Percentiles rank a stretch among this genome's conserved stretches.
Evolutionary conservation across 2,329 filamentous ascomycete genomes (phyloP).

Genomic region (Penicillium expansum): DNA sequence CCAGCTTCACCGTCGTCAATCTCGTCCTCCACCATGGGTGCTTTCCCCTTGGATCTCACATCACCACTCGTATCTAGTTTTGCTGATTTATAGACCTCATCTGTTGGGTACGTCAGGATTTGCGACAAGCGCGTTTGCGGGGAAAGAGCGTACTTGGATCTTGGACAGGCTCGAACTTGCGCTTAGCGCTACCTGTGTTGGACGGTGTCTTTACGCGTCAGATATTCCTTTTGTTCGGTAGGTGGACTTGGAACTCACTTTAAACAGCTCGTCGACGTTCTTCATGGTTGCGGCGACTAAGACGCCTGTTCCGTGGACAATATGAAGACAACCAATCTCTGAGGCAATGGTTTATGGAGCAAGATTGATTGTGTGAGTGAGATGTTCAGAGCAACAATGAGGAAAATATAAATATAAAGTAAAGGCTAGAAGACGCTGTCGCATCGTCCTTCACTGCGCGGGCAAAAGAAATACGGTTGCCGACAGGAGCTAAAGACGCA

Average conservation of each 20-base stretch:
- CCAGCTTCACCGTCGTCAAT: conserved; percentile 49
- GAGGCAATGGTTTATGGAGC: too few relatives aligned
- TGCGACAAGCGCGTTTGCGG: conserved; percentile 53
- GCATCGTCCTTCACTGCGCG: conserved; percentile 12
- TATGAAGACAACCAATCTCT: neutral
- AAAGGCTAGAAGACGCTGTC: neutral
- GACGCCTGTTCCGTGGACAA: neutral
- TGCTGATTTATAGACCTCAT: conserved; percentile 59
- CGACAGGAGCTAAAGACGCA: conserved; percentile 33
- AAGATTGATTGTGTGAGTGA: neutral
- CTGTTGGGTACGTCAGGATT: conserved; percentile 51
- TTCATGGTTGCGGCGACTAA: conserved; percentile 47
- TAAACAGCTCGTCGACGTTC: conserved; percentile 63
- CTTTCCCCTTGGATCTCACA: conserved; percentile 48
- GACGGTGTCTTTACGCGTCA: conserved; percentile 47
- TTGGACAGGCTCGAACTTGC: conserved; percentile 57
- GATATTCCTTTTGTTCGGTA: neutral
- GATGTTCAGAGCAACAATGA: neutral
- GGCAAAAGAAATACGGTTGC: conserved; percentile 20
- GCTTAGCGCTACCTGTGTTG: conserved; percentile 50
- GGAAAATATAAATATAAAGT: neutral
- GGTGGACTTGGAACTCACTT: conserved; percentile 29
- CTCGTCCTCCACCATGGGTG: conserved; percentile 49
- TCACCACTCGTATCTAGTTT: conserved; percentile 54
- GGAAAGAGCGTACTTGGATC: conserved; percentile 46